These are phyloP conservation scores for Inga laurina DNA, from an alignment of 306 rosid genomes.

Conservation along the genomic window DNA sequence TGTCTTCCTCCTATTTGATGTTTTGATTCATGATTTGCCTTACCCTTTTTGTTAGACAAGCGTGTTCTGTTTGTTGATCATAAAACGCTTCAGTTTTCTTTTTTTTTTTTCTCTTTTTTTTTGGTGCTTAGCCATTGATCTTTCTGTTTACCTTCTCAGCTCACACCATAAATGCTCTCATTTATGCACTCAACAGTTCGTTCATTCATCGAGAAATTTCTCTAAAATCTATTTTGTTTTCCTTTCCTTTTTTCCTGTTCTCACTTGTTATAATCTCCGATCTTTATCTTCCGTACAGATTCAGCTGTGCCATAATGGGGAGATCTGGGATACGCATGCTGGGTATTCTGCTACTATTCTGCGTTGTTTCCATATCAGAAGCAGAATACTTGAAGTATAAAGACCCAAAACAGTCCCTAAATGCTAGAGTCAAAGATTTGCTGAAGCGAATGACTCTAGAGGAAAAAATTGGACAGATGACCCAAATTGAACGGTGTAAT, in stretches of 20 bases:
- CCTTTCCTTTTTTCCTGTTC: neutral
- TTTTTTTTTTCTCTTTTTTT: neutral
- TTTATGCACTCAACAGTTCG: neutral
- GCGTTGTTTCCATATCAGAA: conserved; percentile 46
- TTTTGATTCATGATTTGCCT: conserved; percentile 11
- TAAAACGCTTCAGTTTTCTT: neutral
- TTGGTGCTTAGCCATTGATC: neutral
- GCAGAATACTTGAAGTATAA: conserved; percentile 66
- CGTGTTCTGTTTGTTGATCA: neutral
- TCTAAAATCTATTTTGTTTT: neutral
- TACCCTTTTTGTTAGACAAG: neutral
- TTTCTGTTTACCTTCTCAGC: neutral
- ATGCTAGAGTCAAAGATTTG: conserved; percentile 73
- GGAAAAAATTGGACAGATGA: conserved; percentile 95
- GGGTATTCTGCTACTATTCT: conserved; percentile 58
- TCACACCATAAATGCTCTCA: neutral
- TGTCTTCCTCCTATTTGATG: neutral
- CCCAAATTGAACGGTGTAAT: conserved; percentile 73
- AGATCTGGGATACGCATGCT: conserved; percentile 43
- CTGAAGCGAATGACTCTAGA: conserved; percentile 64
- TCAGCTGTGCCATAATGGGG: conserved; percentile 48
- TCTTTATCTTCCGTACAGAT: conserved; percentile 33
- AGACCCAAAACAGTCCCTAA: conserved; percentile 66
- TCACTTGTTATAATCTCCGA: neutral
- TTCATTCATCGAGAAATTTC: neutral